Percentiles rank a stretch among this genome's conserved stretches.
Evolutionary conservation across 192 early-diverging fungal genomes (phyloP).

Genomic region (Backusella circina): DNA sequence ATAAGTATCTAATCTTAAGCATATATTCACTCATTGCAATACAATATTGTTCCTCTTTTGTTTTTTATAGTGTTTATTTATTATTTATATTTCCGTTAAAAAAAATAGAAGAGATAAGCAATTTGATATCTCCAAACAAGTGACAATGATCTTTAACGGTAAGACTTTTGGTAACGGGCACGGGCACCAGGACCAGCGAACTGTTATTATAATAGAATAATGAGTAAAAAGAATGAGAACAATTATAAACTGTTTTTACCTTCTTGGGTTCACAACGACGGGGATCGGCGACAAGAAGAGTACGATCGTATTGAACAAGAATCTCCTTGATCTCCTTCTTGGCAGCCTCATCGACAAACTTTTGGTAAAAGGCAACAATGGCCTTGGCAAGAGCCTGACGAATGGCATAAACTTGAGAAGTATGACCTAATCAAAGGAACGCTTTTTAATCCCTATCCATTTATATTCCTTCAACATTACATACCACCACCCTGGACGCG

Average conservation of each 20-base stretch:
- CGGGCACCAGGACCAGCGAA: conserved; percentile 99
- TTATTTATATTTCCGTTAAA: background rate
- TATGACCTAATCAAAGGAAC: conserved; percentile 52
- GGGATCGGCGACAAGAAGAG: conserved; percentile 97
- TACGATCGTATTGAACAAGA: conserved; percentile 89
- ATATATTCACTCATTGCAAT: too few species aligned
- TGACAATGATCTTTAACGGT: conserved; percentile 61
- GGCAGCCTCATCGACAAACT: conserved; percentile 98
- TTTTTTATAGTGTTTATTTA: background rate
- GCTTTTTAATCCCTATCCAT: background rate
- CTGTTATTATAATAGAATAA: conserved; percentile 11
- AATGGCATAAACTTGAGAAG: conserved; percentile 97
- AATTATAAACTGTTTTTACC: background rate
- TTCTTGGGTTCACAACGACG: conserved; percentile 99
- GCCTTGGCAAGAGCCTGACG: conserved; percentile 99
- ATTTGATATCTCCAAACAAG: background rate
- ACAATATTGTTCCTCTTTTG: background rate
- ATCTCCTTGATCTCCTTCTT: conserved; percentile 99
- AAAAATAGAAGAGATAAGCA: background rate
- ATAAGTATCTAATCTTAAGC: too few species aligned
- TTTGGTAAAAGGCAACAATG: conserved; percentile 98
- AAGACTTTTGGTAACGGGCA: conserved; percentile 90
- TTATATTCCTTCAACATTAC: background rate
- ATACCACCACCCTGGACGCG: conserved; percentile 91
- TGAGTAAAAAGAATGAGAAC: background rate